These are phyloP conservation scores for Abelmoschus esculentus DNA, from an alignment of 345 rosid genomes.

Conservation along the genomic window DNA sequence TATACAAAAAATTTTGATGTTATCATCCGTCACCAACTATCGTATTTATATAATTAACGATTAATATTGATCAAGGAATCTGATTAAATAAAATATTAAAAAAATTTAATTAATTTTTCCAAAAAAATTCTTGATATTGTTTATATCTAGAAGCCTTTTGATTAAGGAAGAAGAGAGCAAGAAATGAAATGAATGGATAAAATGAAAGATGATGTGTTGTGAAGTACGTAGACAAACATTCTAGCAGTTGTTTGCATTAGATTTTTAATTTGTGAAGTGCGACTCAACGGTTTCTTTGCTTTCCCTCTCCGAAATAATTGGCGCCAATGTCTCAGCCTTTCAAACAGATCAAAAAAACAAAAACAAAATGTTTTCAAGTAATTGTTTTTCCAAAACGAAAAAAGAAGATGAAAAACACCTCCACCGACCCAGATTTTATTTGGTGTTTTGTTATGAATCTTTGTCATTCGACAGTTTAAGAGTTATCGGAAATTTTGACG, in stretches of 20 bases:
- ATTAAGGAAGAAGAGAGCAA: too few relatives aligned
- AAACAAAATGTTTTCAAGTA: not conserved
- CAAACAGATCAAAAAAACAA: conserved; percentile 26
- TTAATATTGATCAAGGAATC: too few relatives aligned
- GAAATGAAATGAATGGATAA: too few relatives aligned
- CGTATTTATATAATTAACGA: too few relatives aligned
- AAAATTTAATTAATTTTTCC: too few relatives aligned
- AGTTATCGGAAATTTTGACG: not conserved
- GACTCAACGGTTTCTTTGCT: conserved; percentile 13
- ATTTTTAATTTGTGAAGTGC: not conserved
- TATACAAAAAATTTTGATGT: too few relatives aligned
- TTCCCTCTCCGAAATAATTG: conserved; percentile 46
- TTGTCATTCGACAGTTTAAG: not conserved
- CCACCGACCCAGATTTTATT: conserved; percentile 11
- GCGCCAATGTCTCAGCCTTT: conserved; percentile 57
- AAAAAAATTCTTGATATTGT: too few relatives aligned
- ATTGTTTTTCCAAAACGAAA: not conserved
- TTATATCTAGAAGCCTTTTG: too few relatives aligned
- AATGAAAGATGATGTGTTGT: too few relatives aligned
- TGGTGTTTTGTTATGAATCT: not conserved
- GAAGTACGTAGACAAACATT: too few relatives aligned
- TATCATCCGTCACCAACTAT: too few relatives aligned
- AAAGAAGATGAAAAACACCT: not conserved
- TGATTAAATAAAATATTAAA: too few relatives aligned
- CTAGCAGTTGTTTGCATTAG: not conserved